Evolutionary conservation across 495 filamentous ascomycete species (phyloP), one percentile per base, ranked within the genome.

Genomic region (Glutinoglossum americanum): DNA sequence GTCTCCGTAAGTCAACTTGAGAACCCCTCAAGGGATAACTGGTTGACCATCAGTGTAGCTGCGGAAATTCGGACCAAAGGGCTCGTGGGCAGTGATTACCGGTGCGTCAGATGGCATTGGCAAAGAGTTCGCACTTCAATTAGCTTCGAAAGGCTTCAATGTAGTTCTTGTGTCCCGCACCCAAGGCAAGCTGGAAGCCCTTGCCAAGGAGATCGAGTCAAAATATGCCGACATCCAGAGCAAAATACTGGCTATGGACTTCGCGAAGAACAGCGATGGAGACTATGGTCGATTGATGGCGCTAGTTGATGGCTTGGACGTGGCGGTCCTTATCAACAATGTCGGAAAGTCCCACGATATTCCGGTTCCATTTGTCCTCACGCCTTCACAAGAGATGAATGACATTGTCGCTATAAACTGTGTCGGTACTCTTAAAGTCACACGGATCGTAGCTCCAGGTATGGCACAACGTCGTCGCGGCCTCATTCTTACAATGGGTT

Each of bases 41-140:
- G 7, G 56, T 21, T 48, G 30, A 58, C 19, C 5, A 28, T 26
- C 9, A 8, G 23, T 51, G 15, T 61, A 98, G 92, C 82, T 99
- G 57, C 80, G 78, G 60, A 87, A 81, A 60, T 96, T 95, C 72
- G 93, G 89, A 62, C 83, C 82, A 60, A 88, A 87, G 64, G 89
- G 89, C 59, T 89, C 81, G 64, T 99, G 89, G 88, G 92, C 88
- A 23, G 77, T 99, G 48, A 77, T 99, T 23, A 97, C 93, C 51
- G 93, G 93, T 62, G 92, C 93, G 57, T 94, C 88, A 13, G 92
- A 97, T 72, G 93, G 93, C 61, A 80, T 99, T 56, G 93, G 93
- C 64, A 96, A 95, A 73, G 92, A 97, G 74, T 99, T 85, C 66
- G 85, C 90, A 51, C 73, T 84, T 58, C 88, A 95, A 66, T 80